Evolutionary conservation across 805 yeast genomes (phyloP).

Genomic region (Komagataella pastoris): DNA sequence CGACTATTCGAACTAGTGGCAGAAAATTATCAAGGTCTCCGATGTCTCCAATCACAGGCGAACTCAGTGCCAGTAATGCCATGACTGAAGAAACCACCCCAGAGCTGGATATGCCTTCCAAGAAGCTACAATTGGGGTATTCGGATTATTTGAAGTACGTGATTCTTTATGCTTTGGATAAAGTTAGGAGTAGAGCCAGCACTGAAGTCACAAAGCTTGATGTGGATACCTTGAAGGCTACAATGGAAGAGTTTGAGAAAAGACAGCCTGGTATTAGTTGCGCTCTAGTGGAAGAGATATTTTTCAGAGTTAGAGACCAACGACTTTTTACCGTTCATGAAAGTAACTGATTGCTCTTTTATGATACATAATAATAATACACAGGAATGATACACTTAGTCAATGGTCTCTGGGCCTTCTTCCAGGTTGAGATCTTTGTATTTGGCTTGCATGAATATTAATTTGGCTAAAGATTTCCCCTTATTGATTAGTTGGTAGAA

Average conservation of each 20-base stretch:
- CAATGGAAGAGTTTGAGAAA: constrained; percentile 30
- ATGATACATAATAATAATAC: background rate
- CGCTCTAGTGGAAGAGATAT: constrained; percentile 26
- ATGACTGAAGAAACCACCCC: background rate
- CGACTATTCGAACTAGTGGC: background rate
- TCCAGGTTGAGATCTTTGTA: constrained; percentile 19
- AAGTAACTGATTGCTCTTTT: background rate
- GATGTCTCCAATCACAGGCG: background rate
- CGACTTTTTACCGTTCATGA: background rate
- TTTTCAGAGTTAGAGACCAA: background rate
- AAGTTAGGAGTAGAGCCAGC: constrained; percentile 38
- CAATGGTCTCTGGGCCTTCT: constrained; percentile 3
- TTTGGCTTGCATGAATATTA: constrained; percentile 68
- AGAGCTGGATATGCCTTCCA: background rate
- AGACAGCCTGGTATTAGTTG: constrained; percentile 51
- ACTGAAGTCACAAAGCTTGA: constrained; percentile 30
- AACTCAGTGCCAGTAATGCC: background rate
- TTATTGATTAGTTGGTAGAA: constrained; percentile 55
- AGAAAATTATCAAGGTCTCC: background rate
- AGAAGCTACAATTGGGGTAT: background rate
- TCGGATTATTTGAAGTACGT: constrained; percentile 24
- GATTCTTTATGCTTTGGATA: constrained; percentile 27
- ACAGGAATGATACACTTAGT: background rate
- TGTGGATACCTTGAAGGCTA: constrained; percentile 28
- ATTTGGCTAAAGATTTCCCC: constrained; percentile 40